These are phyloP conservation scores for Stenocarpella maydis DNA, from an alignment of 2,329 filamentous ascomycete genomes.

Conservation along the genomic window DNA sequence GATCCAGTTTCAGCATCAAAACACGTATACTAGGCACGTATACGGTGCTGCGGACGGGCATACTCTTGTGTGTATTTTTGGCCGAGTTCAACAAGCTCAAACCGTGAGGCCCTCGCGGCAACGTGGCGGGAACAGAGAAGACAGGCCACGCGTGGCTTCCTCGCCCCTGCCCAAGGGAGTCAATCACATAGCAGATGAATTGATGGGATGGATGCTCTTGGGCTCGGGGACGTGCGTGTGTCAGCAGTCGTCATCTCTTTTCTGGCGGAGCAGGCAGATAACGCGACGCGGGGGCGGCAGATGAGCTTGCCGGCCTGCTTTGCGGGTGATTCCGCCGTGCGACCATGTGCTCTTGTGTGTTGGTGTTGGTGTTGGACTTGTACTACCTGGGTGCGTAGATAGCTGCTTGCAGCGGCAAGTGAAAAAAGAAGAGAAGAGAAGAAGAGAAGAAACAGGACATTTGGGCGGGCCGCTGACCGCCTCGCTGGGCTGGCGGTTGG, in stretches of 20 bases:
- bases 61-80: no score
- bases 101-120: constrained; percentile 2
- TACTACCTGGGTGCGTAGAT: not conserved
- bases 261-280: not conserved
- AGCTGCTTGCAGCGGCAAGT: constrained; percentile 8
- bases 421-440: not conserved
- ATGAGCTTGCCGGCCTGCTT: not conserved
- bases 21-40: constrained; percentile 10
- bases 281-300: constrained; percentile 6
- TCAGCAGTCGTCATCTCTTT: constrained; percentile 17
- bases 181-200: no score
- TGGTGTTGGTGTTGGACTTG: no score
- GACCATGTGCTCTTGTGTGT: not conserved
- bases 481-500: not conserved
- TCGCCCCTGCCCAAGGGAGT: no score
- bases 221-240: not conserved
- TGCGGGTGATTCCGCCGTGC: not conserved
- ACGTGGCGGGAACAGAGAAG: no score
- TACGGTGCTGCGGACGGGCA: not conserved
- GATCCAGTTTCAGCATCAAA: constrained; percentile 11
- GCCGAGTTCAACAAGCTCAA: not conserved
- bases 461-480: constrained; percentile 1
- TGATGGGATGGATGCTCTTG: not conserved
- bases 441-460: not conserved
- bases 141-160: no score